These are phyloP conservation scores for Globisporangium paroecandrum DNA, from an alignment of 352 stramenopile species.

Conservation along the genomic window DNA sequence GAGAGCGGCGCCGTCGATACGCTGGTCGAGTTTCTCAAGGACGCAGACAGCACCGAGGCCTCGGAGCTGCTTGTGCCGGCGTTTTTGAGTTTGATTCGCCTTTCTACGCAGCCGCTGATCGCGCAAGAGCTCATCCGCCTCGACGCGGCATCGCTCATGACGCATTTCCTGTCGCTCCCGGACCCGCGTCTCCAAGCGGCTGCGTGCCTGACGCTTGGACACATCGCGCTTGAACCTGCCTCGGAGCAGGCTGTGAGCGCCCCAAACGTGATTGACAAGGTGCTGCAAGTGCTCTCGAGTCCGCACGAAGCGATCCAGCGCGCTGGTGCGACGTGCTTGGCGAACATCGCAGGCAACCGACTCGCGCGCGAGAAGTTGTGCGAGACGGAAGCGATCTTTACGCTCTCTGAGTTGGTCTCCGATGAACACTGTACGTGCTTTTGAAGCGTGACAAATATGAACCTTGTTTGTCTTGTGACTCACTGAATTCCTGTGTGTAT, in stretches of 20 bases:
- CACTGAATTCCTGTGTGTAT: neutral
- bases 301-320: constrained; percentile 63
- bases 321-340: constrained; percentile 46
- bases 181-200: constrained; percentile 62
- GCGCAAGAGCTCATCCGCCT: constrained; percentile 59
- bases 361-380: constrained; percentile 45
- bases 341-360: constrained; percentile 41
- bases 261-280: constrained; percentile 32
- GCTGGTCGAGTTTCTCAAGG: constrained; percentile 46
- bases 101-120: constrained; percentile 49
- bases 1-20: constrained; percentile 45
- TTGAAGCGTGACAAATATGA: neutral
- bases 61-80: constrained; percentile 56
- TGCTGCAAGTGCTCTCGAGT: constrained; percentile 43
- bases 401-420: constrained; percentile 43
- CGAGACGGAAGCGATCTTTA: constrained; percentile 39
- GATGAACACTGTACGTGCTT: constrained; percentile 39
- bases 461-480: constrained; percentile 7
- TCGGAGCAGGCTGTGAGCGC: constrained; percentile 30
- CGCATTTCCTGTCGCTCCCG: constrained; percentile 38
- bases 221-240: constrained; percentile 48
- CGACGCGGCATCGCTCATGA: constrained; percentile 32
- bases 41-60: constrained; percentile 41
- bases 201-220: constrained; percentile 58
- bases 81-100: constrained; percentile 62